Evolutionary conservation across 75 land plant species (phyloP), one percentile per base, ranked within the genome.

Genomic region (Chamaecyparis obtusa): DNA sequence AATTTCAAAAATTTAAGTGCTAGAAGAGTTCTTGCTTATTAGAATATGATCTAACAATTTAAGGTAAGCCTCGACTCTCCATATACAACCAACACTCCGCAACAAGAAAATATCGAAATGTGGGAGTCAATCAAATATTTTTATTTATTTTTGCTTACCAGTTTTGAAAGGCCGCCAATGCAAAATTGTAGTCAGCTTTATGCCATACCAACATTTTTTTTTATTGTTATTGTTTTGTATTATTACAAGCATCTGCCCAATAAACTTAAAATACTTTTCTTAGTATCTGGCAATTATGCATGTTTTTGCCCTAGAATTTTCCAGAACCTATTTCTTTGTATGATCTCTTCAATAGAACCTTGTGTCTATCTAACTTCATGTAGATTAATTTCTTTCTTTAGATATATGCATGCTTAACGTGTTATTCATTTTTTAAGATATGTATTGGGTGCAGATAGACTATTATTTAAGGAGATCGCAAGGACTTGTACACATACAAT

Each of bases 401-500:
- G 41, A 35, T 54, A 17, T 82, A 16, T 41, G 9, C 13, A 48
- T 33, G 6, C 21, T 86, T 57, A 74, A 14, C 48, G 9, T 69
- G 10, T 1, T 17, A 35, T 21, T 37, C 21, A 71, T 43, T 24
- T 86, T 2, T 17, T 5, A 57, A 33, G 9, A 44, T 14, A 37
- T 21, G n/a, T 89, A 60, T 48, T 84, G 32, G 16, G 27, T 88
- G 87, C 86, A 94, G 95, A 85, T n/a, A 41, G 57, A 55, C 16
- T 19, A 6, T 44, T 85, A 9, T 87, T 90, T 79, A 89, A 94
- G 89, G 90, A 89, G 37, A 90, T 95, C 10, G 91, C 94, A 83
- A 88, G 89, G 86, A 67, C 67, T 37, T 89, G 93, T 0, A 95
- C 92, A 17, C 91, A 91, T 87, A 92, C 94, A 30, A 86, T 95